A percentile compares a stretch with the other conserved stretches of the same genome.
Conservation (phyloP, 768 basidiomycete genomes). For the Asterophora parasitica region DNA sequence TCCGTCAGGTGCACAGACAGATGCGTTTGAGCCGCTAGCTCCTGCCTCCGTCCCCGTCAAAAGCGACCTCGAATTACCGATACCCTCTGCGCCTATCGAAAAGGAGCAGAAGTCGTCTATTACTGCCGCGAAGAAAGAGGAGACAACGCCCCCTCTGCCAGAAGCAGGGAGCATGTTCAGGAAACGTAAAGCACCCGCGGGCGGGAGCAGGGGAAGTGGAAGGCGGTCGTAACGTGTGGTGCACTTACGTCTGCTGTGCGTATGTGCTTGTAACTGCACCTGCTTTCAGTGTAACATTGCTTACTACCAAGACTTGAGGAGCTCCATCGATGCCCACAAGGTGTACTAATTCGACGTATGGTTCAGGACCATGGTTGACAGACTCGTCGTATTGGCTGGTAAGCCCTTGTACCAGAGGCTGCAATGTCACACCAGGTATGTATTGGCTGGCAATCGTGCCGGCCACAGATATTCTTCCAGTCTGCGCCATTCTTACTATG, state of each 20-base stretch:
- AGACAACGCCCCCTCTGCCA: not conserved
- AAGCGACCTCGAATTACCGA: not conserved
- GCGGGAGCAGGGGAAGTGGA: conserved; percentile 16
- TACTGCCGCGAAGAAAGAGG: conserved; percentile 2
- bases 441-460: too few relatives aligned
- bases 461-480: too few relatives aligned
- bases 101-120: conserved; percentile 4
- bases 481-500: too few relatives aligned
- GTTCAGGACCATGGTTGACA: too few relatives aligned
- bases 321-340: too few relatives aligned
- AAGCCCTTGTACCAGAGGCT: too few relatives aligned
- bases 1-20: conserved; percentile 12
- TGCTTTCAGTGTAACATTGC: too few relatives aligned
- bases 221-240: conserved; percentile 2
- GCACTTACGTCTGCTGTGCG: not conserved
- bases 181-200: conserved; percentile 26
- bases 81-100: not conserved
- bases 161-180: conserved; percentile 22
- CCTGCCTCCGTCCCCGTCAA: not conserved
- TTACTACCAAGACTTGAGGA: too few relatives aligned
- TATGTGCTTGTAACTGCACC: not conserved
- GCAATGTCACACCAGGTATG: too few relatives aligned
- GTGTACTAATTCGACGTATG: too few relatives aligned
- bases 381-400: too few relatives aligned
- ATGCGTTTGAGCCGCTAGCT: not conserved